phyloP scores from a whole-genome alignment of 2,329 filamentous ascomycete species.

The Alternaria sp. region DNA sequence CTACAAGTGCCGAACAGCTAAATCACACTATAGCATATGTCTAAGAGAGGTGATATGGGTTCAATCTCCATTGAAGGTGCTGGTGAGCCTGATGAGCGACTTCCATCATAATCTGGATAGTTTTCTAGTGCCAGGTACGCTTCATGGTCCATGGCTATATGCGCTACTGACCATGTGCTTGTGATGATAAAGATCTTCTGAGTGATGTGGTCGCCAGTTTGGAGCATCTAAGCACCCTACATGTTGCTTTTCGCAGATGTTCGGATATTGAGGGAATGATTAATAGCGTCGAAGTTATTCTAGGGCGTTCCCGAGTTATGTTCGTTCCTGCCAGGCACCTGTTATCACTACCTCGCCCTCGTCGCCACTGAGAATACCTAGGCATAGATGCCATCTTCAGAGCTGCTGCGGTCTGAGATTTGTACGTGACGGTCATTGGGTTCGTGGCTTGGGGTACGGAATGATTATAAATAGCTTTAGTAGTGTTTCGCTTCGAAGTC shows the following conservation, averaged over 20 bases:
- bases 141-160: background rate
- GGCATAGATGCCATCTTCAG: too few species aligned
- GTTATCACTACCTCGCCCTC: background rate
- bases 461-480: too few species aligned
- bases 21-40: fast-evolving
- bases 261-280: background rate
- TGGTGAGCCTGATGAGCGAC: background rate
- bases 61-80: background rate
- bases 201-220: background rate
- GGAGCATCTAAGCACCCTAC: too few species aligned
- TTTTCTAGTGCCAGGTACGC: background rate
- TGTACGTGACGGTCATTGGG: too few species aligned
- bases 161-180: too few species aligned
- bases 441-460: too few species aligned
- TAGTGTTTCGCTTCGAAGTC: too few species aligned
- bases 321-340: background rate
- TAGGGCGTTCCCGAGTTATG: background rate
- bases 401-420: too few species aligned
- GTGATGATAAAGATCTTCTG: too few species aligned
- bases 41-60: background rate
- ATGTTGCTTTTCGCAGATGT: too few species aligned
- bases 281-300: background rate
- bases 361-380: too few species aligned
- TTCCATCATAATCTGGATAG: background rate
- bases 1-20: background rate